Evolutionary conservation across 1,284 basidiomycete genomes (phyloP).

Genomic region (Ustilago sp.): DNA sequence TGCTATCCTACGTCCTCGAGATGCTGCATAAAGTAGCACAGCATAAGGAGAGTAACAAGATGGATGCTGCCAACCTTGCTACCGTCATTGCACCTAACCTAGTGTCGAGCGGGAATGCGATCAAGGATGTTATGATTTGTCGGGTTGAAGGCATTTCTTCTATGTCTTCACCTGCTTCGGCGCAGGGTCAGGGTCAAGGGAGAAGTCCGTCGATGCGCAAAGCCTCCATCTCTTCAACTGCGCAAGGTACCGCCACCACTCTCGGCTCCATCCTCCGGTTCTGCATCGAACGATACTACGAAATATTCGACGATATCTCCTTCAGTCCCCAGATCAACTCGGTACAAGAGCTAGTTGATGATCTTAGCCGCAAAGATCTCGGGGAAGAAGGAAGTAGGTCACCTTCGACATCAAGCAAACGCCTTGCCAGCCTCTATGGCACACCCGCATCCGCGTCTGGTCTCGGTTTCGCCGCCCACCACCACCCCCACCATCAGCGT

Average conservation of each 20-base stretch:
- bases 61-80: slow-evolving; percentile 85
- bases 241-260: slow-evolving; percentile 73
- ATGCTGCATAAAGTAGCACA: slow-evolving; percentile 81
- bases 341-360: slow-evolving; percentile 43
- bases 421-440: slow-evolving; percentile 15
- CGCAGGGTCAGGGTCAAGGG: background rate
- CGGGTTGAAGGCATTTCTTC: slow-evolving; percentile 78
- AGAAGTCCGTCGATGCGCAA: slow-evolving; percentile 13
- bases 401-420: slow-evolving; percentile 17
- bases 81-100: slow-evolving; percentile 83
- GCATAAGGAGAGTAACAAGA: slow-evolving; percentile 76
- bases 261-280: slow-evolving; percentile 79
- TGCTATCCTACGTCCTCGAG: slow-evolving; percentile 79
- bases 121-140: slow-evolving; percentile 66
- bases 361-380: slow-evolving; percentile 6
- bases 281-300: slow-evolving; percentile 84
- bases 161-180: slow-evolving; percentile 70
- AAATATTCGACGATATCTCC: slow-evolving; percentile 76
- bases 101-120: slow-evolving; percentile 50
- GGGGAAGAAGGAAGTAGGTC: slow-evolving; percentile 8
- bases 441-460: slow-evolving; percentile 12
- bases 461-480: background rate
- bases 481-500: slow-evolving; percentile 14
- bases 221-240: slow-evolving; percentile 11
- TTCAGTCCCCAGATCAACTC: slow-evolving; percentile 20